These are phyloP conservation scores for Microdochium bolleyi DNA, from an alignment of 2,329 filamentous ascomycete species.

Conservation along the genomic window DNA sequence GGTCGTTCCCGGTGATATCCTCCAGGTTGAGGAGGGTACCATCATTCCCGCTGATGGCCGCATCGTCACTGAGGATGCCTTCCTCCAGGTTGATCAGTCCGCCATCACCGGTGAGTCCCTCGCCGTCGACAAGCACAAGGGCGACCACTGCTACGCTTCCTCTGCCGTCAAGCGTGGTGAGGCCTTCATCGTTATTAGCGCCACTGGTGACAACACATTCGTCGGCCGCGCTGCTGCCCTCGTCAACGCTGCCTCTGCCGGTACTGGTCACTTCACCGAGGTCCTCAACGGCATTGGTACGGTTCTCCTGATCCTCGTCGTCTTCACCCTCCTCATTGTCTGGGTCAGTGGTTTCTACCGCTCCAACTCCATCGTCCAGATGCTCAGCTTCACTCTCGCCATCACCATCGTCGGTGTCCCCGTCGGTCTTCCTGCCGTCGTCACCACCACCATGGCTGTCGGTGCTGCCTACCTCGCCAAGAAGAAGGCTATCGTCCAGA, in stretches of 20 bases:
- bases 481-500: slow-evolving; percentile 90
- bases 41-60: slow-evolving; percentile 86
- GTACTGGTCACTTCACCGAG: slow-evolving; percentile 82
- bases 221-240: slow-evolving; percentile 83
- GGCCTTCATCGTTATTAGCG: slow-evolving; percentile 73
- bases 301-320: slow-evolving; percentile 70
- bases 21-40: slow-evolving; percentile 85
- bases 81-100: slow-evolving; percentile 87
- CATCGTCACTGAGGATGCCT: slow-evolving; percentile 75
- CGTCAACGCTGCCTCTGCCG: slow-evolving; percentile 66
- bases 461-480: slow-evolving; percentile 86
- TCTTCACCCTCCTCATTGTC: slow-evolving; percentile 72
- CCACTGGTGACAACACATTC: slow-evolving; percentile 84
- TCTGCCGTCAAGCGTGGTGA: slow-evolving; percentile 88
- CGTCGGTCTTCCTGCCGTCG: slow-evolving; percentile 86
- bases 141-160: slow-evolving; percentile 75
- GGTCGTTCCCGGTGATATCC: slow-evolving; percentile 83
- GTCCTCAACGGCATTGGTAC: slow-evolving; percentile 83
- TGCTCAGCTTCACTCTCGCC: slow-evolving; percentile 77
- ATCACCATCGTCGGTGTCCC: slow-evolving; percentile 90
- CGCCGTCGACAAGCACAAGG: slow-evolving; percentile 79
- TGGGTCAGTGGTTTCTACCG: slow-evolving; percentile 87
- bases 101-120: slow-evolving; percentile 88
- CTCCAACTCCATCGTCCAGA: slow-evolving; percentile 69
- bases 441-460: slow-evolving; percentile 92